Conservation (phyloP, 177 flowering plant species). For the Vitis hybrid region DNA sequence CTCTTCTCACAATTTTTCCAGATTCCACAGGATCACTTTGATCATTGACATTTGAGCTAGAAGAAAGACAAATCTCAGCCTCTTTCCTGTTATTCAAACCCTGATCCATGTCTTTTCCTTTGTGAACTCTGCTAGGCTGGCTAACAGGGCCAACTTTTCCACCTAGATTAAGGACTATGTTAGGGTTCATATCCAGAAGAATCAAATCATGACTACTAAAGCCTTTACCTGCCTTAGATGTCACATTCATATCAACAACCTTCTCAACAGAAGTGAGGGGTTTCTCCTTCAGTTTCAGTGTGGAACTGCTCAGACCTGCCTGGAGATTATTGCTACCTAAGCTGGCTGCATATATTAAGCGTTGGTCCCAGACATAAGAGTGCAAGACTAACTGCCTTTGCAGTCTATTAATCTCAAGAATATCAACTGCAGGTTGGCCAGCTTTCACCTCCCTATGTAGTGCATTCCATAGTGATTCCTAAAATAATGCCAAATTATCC, state of each 20-base stretch:
- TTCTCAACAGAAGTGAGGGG: constrained; percentile 32
- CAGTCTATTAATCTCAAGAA: constrained; percentile 71
- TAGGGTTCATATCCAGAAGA: constrained; percentile 27
- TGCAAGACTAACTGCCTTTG: constrained; percentile 65
- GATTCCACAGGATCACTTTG: constrained; percentile 33
- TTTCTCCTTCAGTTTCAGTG: constrained; percentile 30
- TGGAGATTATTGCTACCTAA: constrained; percentile 23
- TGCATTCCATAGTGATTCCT: constrained; percentile 56
- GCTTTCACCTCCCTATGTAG: constrained; percentile 35
- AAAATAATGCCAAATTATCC: neutral
- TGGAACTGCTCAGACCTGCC: constrained; percentile 21
- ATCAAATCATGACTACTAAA: constrained; percentile 35
- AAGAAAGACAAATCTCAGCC: constrained; percentile 16
- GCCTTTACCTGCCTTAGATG: constrained; percentile 20
- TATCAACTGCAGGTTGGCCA: constrained; percentile 61
- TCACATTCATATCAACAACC: constrained; percentile 24
- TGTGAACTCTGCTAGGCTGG: constrained; percentile 21
- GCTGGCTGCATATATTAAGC: constrained; percentile 51
- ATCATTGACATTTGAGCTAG: constrained; percentile 17
- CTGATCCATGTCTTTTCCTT: constrained; percentile 16
- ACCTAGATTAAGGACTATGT: constrained; percentile 22
- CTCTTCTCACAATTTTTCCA: too few species aligned
- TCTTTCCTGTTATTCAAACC: constrained; percentile 22
- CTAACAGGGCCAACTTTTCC: constrained; percentile 13
- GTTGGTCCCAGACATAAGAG: constrained; percentile 77